Conservation (phyloP, 176 grass and related monocot species). For the Aegilops sharonensis region DNA sequence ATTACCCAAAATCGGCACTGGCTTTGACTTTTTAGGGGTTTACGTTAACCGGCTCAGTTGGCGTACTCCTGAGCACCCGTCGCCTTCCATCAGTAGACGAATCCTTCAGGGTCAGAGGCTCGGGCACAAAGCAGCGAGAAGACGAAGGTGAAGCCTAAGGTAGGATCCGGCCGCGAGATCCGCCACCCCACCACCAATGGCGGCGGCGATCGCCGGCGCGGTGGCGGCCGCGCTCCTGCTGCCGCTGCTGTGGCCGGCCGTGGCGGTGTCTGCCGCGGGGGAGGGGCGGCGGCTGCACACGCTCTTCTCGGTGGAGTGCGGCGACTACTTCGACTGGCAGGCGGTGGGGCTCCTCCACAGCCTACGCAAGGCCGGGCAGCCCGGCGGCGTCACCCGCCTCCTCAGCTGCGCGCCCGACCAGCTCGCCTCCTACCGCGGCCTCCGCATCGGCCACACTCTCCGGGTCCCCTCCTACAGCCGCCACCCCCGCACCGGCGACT, state of each 20-base stretch:
- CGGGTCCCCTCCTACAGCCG: slow-evolving; percentile 82
- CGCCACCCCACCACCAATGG: slow-evolving; percentile 44
- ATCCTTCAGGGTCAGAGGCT: background rate
- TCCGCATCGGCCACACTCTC: slow-evolving; percentile 76
- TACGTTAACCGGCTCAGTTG: background rate
- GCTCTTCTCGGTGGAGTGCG: slow-evolving; percentile 95
- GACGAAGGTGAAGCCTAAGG: background rate
- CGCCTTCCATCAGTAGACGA: background rate
- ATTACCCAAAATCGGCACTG: background rate
- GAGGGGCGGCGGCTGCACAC: slow-evolving; percentile 81
- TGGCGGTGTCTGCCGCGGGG: background rate
- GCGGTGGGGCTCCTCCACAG: slow-evolving; percentile 90
- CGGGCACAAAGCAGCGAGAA: background rate
- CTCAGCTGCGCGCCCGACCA: slow-evolving; percentile 76
- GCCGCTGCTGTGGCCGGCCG: background rate
- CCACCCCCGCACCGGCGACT: slow-evolving; percentile 90
- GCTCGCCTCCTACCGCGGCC: slow-evolving; percentile 64
- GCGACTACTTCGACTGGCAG: slow-evolving; percentile 99
- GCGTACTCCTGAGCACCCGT: background rate
- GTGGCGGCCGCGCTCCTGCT: background rate
- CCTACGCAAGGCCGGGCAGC: slow-evolving; percentile 72
- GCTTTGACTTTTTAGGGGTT: background rate
- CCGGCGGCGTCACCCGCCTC: slow-evolving; percentile 77
- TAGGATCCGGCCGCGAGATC: slow-evolving; percentile 47
- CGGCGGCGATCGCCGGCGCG: background rate